Evolutionary conservation across 352 stramenopile genomes (phyloP).

Genomic region (Pythium volutum): DNA sequence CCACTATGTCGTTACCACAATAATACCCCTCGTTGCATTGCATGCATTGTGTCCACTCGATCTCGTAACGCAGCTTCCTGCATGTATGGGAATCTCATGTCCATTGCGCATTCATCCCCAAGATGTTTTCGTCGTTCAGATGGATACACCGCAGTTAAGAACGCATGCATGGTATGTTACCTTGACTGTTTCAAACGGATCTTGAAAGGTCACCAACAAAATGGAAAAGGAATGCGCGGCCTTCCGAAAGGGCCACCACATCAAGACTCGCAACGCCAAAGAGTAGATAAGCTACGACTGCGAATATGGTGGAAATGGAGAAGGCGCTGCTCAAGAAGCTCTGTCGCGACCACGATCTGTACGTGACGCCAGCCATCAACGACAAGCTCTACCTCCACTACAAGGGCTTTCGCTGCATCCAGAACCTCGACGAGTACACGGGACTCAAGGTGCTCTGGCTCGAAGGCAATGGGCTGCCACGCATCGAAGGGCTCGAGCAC

Average conservation of each 20-base stretch:
- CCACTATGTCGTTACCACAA: conserved; percentile 11
- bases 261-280: not conserved
- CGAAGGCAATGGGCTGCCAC: conserved; percentile 90
- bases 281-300: no score
- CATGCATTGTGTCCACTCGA: no score
- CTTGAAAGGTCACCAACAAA: conserved; percentile 12
- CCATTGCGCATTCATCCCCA: conserved; percentile 1
- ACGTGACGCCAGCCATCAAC: conserved; percentile 91
- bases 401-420: conserved; percentile 92
- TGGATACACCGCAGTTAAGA: conserved; percentile 4
- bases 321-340: conserved; percentile 85
- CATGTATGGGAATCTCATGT: not conserved
- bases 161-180: not conserved
- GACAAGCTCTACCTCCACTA: conserved; percentile 97
- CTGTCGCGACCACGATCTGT: conserved; percentile 89
- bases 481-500: conserved; percentile 89
- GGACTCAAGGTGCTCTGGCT: conserved; percentile 93
- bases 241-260: not conserved
- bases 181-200: conserved; percentile 9
- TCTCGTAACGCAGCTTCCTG: not conserved
- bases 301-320: conserved; percentile 85
- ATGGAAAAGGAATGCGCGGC: not conserved
- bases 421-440: conserved; percentile 95
- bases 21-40: conserved; percentile 10
- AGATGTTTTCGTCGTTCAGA: not conserved